phyloP scores from a whole-genome alignment of 257 asterid species.

The Nyctanthes arbortristis region DNA sequence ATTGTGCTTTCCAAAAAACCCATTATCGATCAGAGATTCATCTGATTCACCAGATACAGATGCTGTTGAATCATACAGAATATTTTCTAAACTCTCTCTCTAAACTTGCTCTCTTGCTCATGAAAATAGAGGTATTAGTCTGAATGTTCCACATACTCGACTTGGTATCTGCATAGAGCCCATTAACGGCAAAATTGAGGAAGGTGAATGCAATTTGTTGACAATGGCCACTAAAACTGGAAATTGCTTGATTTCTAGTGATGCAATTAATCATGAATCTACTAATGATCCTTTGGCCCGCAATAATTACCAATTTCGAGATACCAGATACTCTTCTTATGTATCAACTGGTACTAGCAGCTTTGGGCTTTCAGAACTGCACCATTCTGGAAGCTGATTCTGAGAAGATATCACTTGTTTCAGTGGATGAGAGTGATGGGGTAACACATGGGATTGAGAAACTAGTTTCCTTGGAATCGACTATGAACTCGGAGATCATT shows the following conservation, averaged over 20 bases:
- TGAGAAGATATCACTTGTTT: too few species aligned
- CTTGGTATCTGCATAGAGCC: slow-evolving; percentile 29
- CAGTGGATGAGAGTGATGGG: too few species aligned
- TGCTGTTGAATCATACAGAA: too few species aligned
- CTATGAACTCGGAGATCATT: slow-evolving; percentile 39
- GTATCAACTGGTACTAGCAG: too few species aligned
- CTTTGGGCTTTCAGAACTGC: slow-evolving; percentile 31
- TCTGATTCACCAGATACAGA: too few species aligned
- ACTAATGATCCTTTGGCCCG: slow-evolving; percentile 16
- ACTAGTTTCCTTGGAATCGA: too few species aligned
- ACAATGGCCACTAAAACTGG: slow-evolving; percentile 24
- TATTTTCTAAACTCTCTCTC: too few species aligned
- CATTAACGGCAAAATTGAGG: slow-evolving; percentile 24
- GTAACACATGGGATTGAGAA: too few species aligned
- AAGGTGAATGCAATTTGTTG: slow-evolving; percentile 25
- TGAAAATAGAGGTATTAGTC: slow-evolving; percentile 32
- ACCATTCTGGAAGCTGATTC: slow-evolving; percentile 21
- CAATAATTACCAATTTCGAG: slow-evolving; percentile 14
- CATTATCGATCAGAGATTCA: too few species aligned
- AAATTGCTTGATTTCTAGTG: slow-evolving; percentile 28
- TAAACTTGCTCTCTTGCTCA: slow-evolving; percentile 33
- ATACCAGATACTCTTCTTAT: slow-evolving; percentile 24
- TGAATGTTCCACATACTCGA: slow-evolving; percentile 37
- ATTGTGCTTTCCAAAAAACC: too few species aligned
- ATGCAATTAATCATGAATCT: too few species aligned